Evolutionary conservation across 2,329 filamentous ascomycete species (phyloP), one percentile per base, ranked within the genome.

Genomic region (Graphilbum ipis-grandicollis): DNA sequence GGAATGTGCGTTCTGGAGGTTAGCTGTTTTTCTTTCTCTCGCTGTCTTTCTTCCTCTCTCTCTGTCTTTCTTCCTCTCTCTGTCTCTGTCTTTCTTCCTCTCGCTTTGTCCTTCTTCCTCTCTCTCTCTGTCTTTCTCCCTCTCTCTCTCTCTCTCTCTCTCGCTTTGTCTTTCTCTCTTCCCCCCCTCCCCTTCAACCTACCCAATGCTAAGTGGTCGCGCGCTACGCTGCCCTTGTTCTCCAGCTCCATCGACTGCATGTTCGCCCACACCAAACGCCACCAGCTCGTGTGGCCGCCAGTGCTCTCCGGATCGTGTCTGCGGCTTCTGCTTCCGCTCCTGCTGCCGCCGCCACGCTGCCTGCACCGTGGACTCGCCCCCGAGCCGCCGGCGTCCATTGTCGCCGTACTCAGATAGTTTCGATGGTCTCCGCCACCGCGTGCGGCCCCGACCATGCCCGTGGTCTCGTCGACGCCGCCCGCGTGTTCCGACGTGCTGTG

Each of bases 171-270:
- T 23, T 10, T 23, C 21, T 23, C 21, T 10, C 21, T 10, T 8
- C 18, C 34, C 25, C 17, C 14, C 23, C 19, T 2, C 31, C 34
- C 8, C 33, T 21, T 23, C 18, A 13, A 34, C 26, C 26, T 57
- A 86, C 80, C 80, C 34, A 90, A 58, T 18, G 82, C 82, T 38
- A 90, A 60, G 58, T 90, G 82, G 55, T 90, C 82, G 48, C 82
- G 64, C 10, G 82, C 82, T 29, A 88, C 81, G 50, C 77, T 83
- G 29, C 82, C 82, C 56, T 84, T 88, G 50, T 90, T 90, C 55
- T 90, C 82, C 41, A 90, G 56, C 59, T 88, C 81, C 36, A 90
- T 66, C 5, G 69, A 71, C 47, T 60, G 63, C 36, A 76, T 65
- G 39, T 61, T 55, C 8, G 52, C 56, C 19, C 63, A 46, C 29